Percentiles rank a stretch among this genome's conserved stretches.
Conservation (phyloP, 768 basidiomycete genomes). For the Lentinula guzmanii region DNA sequence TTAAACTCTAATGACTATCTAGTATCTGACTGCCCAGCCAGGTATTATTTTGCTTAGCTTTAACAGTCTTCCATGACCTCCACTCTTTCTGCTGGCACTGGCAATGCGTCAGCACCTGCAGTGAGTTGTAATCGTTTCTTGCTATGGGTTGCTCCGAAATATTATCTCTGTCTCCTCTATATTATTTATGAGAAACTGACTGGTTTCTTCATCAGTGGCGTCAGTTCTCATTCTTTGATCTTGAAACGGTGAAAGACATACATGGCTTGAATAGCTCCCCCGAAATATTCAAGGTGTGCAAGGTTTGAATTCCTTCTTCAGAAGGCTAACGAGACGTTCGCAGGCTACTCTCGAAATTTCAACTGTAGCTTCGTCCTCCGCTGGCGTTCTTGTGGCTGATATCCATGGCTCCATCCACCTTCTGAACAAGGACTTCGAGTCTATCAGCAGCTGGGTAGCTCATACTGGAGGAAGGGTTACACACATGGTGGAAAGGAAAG, state of each 20-base stretch:
- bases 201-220: slow-evolving; percentile 51
- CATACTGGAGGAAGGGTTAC: slow-evolving; percentile 77
- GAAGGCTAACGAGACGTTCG: slow-evolving; percentile 5
- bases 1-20: neutral
- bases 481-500: slow-evolving; percentile 79
- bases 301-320: neutral
- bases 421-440: slow-evolving; percentile 69
- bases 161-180: neutral
- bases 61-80: slow-evolving; percentile 18
- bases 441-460: slow-evolving; percentile 69
- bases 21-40: neutral
- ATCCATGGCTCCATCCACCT: slow-evolving; percentile 80
- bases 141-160: neutral
- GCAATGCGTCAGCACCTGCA: slow-evolving; percentile 19
- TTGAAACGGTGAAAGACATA: slow-evolving; percentile 66
- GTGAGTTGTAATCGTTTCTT: slow-evolving; percentile 11
- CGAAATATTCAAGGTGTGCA: slow-evolving; percentile 67
- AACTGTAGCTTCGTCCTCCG: slow-evolving; percentile 52
- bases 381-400: slow-evolving; percentile 74
- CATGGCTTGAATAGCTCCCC: slow-evolving; percentile 73
- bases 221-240: slow-evolving; percentile 88
- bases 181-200: neutral
- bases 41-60: too few species aligned
- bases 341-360: slow-evolving; percentile 72
- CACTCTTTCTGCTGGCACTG: slow-evolving; percentile 18